Base-by-base conservation (phyloP, 495 filamentous ascomycete genomes). In the Penicillium steckii region DNA sequence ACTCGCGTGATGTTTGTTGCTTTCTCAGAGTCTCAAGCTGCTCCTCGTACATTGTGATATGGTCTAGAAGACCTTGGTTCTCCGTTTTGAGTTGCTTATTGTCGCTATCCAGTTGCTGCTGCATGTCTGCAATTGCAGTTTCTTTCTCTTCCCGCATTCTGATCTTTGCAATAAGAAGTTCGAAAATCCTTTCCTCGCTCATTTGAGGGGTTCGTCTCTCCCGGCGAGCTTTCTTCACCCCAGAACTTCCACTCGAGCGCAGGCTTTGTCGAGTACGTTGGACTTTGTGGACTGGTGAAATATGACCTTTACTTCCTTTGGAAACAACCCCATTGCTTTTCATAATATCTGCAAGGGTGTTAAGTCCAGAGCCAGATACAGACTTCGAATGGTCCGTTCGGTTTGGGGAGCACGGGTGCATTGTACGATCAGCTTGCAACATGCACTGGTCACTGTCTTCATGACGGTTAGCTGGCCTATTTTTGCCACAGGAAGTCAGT, bases 91-190 rank as follows among this genome's bases (percentile, higher is more conserved):
- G 43, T 1, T 29, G 13, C 2, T 24, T 12, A 13, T 68, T 64
- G 21, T 65, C 51, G 1, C 33, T 42, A 17, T 71, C 61, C 44
- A 74, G 32, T 15, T 66, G 65, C 17, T 53, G 53, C 33, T 55
- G 59, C n/a, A 67, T 13, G 6, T 21, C 42, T 7, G 59, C 55
- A n/a, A 59, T 55, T 3, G 55, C 59, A 13, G 51, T 37, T 32
- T 70, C 68, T 25, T 59, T 60, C 21, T 74, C 68, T 53, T 75
- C 72, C 0, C 72, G 69, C 30, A 62, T 53, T 44, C 50, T 68
- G 24, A 75, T 58, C 22, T 50, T 67, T 21, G 33, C 44, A 23
- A 73, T 69, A 4, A 76, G 53, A n/a, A 71, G 61, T 26, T 72
- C 62, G 27, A 76, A 74, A 9, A 74, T 47, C 17, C 60, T 56